A percentile compares a stretch with the other conserved stretches of the same genome.
phyloP scores from a whole-genome alignment of 2,329 filamentous ascomycete species.

The Fusarium sp. region DNA sequence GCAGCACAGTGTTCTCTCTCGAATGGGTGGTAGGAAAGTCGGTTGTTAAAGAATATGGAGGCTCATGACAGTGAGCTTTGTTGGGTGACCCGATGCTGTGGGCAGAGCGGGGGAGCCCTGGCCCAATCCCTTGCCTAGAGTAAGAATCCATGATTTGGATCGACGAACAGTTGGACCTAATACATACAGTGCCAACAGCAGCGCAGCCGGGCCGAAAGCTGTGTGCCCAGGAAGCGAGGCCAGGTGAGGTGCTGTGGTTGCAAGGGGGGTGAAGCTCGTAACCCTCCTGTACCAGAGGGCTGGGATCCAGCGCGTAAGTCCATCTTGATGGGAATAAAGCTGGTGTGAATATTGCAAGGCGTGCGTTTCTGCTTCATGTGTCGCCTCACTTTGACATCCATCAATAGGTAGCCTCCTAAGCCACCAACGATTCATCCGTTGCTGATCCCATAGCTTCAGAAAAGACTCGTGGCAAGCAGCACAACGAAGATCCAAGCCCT shows the following conservation, averaged over 20 bases:
- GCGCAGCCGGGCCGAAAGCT: slow-evolving; percentile 2
- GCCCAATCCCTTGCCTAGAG: slow-evolving; percentile 16
- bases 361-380: background rate
- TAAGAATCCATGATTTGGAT: slow-evolving; percentile 26
- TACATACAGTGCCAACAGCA: slow-evolving; percentile 15
- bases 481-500: background rate
- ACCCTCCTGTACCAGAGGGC: slow-evolving; percentile 29
- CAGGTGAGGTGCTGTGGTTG: slow-evolving; percentile 8
- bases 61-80: slow-evolving; percentile 1
- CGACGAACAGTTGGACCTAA: slow-evolving; percentile 19
- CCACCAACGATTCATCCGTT: background rate
- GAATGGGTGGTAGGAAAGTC: background rate
- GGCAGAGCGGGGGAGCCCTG: slow-evolving; percentile 21
- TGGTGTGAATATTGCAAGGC: background rate
- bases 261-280: slow-evolving; percentile 16
- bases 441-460: background rate
- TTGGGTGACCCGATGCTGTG: slow-evolving; percentile 26
- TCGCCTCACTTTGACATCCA: background rate
- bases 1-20: background rate
- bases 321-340: background rate
- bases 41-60: background rate
- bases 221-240: slow-evolving; percentile 1
- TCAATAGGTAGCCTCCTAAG: background rate
- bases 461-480: background rate
- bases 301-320: slow-evolving; percentile 25